Conservation (phyloP, 352 stramenopile genomes). For the Peronospora belbahrii region DNA sequence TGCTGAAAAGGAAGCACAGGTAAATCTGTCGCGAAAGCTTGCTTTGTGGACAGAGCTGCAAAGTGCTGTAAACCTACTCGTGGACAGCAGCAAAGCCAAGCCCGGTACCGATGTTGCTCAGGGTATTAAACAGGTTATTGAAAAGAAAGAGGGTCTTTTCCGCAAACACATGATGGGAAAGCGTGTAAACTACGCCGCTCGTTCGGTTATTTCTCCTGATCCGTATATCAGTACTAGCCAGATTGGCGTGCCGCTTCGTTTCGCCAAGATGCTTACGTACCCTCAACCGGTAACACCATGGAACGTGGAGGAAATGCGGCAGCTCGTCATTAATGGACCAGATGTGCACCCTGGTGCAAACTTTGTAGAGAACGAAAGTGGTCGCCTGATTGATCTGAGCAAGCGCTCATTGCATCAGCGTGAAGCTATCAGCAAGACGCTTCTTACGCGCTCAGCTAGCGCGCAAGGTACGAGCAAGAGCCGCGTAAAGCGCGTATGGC, state of each 20-base stretch:
- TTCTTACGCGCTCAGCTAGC: conserved; percentile 87
- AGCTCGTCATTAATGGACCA: conserved; percentile 94
- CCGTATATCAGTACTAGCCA: conserved; percentile 99
- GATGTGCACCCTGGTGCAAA: conserved; percentile 95
- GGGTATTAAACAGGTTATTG: conserved; percentile 97
- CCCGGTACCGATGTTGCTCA: conserved; percentile 57
- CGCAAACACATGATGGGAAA: conserved; percentile 98
- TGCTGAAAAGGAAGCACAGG: conserved; percentile 36
- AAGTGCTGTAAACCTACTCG: conserved; percentile 81
- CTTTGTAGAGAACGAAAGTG: conserved; percentile 95
- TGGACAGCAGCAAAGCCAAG: conserved; percentile 75
- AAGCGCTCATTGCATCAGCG: conserved; percentile 91
- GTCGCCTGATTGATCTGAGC: conserved; percentile 90
- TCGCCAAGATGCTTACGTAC: conserved; percentile 97
- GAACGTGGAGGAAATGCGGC: conserved; percentile 96
- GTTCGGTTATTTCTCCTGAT: conserved; percentile 99
- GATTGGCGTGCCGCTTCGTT: conserved; percentile 97
- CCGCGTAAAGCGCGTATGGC: conserved; percentile 93
- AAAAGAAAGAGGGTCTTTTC: conserved; percentile 99
- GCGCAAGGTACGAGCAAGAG: conserved; percentile 76
- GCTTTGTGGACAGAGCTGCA: conserved; percentile 97
- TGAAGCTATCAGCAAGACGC: conserved; percentile 92
- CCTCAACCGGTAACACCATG: conserved; percentile 96
- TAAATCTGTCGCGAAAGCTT: conserved; percentile 89
- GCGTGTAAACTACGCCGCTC: conserved; percentile 98